Conservation (phyloP, 139 green algal species). For the Klebsormidium nitens region DNA sequence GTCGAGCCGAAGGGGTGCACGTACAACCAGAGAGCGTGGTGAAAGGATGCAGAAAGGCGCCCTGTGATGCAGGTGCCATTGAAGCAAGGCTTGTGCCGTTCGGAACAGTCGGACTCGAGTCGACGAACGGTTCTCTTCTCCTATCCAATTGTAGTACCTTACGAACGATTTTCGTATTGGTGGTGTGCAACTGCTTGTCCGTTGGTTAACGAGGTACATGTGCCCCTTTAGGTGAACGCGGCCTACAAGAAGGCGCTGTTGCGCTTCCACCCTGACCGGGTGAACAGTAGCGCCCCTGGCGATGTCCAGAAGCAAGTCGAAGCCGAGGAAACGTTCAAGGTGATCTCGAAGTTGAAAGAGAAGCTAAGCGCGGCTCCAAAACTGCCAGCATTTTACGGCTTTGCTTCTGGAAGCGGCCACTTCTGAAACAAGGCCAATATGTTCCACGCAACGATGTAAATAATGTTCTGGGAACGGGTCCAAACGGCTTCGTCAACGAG, state of each 20-base stretch:
- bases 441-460: too few species aligned
- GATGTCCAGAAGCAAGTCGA: constrained; percentile 30
- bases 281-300: background rate
- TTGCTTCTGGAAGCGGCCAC: too few species aligned
- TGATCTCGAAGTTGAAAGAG: constrained; percentile 21
- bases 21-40: background rate
- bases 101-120: too few species aligned
- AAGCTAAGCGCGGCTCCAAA: too few species aligned
- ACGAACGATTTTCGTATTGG: background rate
- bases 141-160: background rate
- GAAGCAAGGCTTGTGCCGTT: too few species aligned
- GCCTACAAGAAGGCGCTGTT: constrained; percentile 36
- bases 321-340: constrained; percentile 35
- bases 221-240: constrained; percentile 13
- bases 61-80: too few species aligned
- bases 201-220: background rate
- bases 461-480: too few species aligned
- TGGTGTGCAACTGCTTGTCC: background rate
- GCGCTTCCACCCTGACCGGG: constrained; percentile 27
- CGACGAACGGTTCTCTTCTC: too few species aligned
- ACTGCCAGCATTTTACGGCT: too few species aligned
- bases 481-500: too few species aligned
- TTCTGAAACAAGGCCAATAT: too few species aligned
- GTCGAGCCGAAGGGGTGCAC: background rate
- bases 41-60: background rate